A percentile compares a stretch with the other conserved stretches of the same genome.
These are phyloP conservation scores for Neoarthrinium moseri DNA, from an alignment of 2,329 filamentous ascomycete species.

Conservation along the genomic window DNA sequence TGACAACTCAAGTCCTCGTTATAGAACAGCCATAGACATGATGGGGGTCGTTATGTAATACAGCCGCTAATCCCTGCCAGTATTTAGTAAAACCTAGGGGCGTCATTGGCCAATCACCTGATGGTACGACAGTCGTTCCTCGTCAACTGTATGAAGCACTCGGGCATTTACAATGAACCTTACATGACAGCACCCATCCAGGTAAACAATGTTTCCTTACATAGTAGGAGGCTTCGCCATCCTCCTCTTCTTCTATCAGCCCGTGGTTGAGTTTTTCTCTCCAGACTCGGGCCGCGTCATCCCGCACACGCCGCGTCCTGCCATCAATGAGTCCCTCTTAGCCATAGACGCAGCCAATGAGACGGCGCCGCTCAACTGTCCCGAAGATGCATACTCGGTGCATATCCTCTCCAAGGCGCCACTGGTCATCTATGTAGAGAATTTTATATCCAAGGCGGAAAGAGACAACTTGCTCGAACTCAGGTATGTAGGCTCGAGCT, in stretches of 20 bases:
- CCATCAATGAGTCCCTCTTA: slow-evolving; percentile 49
- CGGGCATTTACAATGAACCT: not conserved
- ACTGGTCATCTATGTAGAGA: slow-evolving; percentile 52
- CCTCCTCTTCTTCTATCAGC: slow-evolving; percentile 43
- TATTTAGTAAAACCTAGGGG: not conserved
- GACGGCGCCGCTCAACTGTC: slow-evolving; percentile 32
- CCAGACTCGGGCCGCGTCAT: slow-evolving; percentile 23
- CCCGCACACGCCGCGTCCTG: slow-evolving; percentile 40
- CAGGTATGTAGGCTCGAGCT: slow-evolving; percentile 47
- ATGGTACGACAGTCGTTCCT: not conserved
- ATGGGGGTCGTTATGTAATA: slow-evolving; percentile 8
- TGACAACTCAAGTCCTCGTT: no score
- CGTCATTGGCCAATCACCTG: slow-evolving; percentile 4
- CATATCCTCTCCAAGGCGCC: slow-evolving; percentile 49
- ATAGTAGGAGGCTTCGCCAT: slow-evolving; percentile 39
- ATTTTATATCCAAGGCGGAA: slow-evolving; percentile 46
- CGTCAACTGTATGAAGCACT: not conserved
- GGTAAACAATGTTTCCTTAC: slow-evolving; percentile 42
- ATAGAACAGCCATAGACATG: no score
- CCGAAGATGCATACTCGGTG: slow-evolving; percentile 40
- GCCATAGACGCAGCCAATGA: slow-evolving; percentile 43
- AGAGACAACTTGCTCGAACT: slow-evolving; percentile 47
- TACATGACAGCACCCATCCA: slow-evolving; percentile 4
- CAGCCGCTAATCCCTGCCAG: not conserved
- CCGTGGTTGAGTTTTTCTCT: slow-evolving; percentile 37